Evolutionary conservation across 2,329 filamentous ascomycete species (phyloP), one percentile per base, ranked within the genome.

Genomic region (Trichoderma breve): DNA sequence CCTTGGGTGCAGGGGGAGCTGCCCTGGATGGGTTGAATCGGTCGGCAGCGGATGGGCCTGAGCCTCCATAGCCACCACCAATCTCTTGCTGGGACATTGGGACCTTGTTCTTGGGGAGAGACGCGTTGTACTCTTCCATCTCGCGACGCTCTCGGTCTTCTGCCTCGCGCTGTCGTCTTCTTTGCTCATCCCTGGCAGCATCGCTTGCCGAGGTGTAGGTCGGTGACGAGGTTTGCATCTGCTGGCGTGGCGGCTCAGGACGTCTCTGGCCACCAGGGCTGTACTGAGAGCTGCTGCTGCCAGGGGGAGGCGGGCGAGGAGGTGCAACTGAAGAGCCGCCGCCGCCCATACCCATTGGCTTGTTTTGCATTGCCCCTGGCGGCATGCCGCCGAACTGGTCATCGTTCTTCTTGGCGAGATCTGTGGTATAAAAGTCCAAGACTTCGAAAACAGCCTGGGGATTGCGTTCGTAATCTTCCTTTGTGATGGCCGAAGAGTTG

Each of bases 381-480:
- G 91, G 86, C 67, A 92, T 84, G 77, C 88, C 91, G 30, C 91
- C 83, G 78, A 91, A 94, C 76, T 89, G 87, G 78, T 94, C 90
- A 71, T 94, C 90, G 65, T 89, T 87, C 74, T 91, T 86, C 84
- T 94, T 94, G 74, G 92, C 91, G 62, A 95, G 91, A 81, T 94
- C 92, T 1, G 92, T 93, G 2, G 92, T 93, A 83, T 95, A 95
- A 83, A 95, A 95, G 80, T 95, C 92, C 21, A 95, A 84, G 58
- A 94, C 93, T 79, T 95, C 93, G 70, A 94, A 91, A 30, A 90
- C 92, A 72, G 90, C 94, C 84, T 95, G 92, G 6, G 96, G 96
- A 79, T 99, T 98, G 79, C 96, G 95, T 83, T 97, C 94, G 82
- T 98, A 98, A 81, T 99, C 96, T 78, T 99, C 96, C 83, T 98